Evolutionary conservation across 352 stramenopile genomes (phyloP).

Genomic region (Phytophthora foliorum): DNA sequence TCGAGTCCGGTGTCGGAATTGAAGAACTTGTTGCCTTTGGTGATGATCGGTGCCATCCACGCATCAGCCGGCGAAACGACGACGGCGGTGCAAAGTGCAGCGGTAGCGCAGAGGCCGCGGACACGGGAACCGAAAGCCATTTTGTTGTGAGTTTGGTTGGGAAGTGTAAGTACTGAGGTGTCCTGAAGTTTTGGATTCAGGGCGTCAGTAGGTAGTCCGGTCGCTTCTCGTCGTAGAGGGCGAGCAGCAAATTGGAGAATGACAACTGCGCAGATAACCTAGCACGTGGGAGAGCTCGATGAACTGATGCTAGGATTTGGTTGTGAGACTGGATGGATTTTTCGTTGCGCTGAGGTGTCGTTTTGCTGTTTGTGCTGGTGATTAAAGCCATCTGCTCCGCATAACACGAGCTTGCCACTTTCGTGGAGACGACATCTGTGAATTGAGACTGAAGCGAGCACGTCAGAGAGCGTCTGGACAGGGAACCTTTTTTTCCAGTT

Average conservation of each 20-base stretch:
- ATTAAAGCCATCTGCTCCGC: constrained; percentile 29
- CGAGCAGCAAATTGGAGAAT: constrained; percentile 44
- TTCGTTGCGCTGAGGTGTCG: constrained; percentile 16
- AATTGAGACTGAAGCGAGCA: constrained; percentile 11
- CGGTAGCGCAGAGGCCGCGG: constrained; percentile 26
- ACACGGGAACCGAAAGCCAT: constrained; percentile 36
- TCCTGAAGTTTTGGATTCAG: constrained; percentile 4
- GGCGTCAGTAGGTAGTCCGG: constrained; percentile 24
- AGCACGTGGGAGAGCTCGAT: constrained; percentile 20
- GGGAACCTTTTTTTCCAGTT: constrained; percentile 12
- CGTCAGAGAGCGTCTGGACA: constrained; percentile 4
- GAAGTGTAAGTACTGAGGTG: constrained; percentile 26
- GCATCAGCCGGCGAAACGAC: constrained; percentile 33
- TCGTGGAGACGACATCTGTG: constrained; percentile 20
- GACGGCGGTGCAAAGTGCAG: constrained; percentile 26
- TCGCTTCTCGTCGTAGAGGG: constrained; percentile 19
- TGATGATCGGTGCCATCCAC: constrained; percentile 60
- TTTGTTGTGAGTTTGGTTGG: not conserved
- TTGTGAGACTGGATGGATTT: constrained; percentile 25
- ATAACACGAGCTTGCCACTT: constrained; percentile 9
- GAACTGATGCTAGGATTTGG: constrained; percentile 26
- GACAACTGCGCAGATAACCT: constrained; percentile 3
- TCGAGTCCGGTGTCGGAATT: constrained; percentile 68
- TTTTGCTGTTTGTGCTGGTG: constrained; percentile 36
- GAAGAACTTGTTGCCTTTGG: constrained; percentile 91